phyloP scores from a whole-genome alignment of 768 basidiomycete species.

The Boletus eberwhitei region DNA sequence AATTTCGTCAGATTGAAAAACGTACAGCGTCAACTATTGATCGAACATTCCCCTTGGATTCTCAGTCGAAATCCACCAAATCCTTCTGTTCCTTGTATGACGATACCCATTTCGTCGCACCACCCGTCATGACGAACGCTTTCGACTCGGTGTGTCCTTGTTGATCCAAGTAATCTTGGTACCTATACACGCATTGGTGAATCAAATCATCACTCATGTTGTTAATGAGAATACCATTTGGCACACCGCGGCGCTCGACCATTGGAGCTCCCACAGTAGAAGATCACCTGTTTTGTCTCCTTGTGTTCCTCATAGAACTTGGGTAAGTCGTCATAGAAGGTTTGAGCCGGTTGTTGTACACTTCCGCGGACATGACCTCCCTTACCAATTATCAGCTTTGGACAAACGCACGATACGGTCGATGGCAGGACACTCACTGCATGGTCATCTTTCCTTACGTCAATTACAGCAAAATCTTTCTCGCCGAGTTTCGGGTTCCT shows the following conservation, averaged over 20 bases:
- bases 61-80: constrained; percentile 22
- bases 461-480: constrained; percentile 41
- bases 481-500: constrained; percentile 8
- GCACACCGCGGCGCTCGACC: constrained; percentile 55
- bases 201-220: background rate
- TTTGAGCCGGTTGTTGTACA: constrained; percentile 46
- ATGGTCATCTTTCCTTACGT: constrained; percentile 49
- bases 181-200: constrained; percentile 32
- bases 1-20: background rate
- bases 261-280: constrained; percentile 51
- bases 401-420: background rate
- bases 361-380: constrained; percentile 54
- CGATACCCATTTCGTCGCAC: constrained; percentile 39
- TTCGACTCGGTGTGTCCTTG: constrained; percentile 32
- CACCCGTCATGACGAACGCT: constrained; percentile 43
- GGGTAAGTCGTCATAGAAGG: constrained; percentile 45
- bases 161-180: constrained; percentile 45
- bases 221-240: constrained; percentile 40
- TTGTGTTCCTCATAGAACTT: constrained; percentile 41
- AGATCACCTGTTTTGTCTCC: constrained; percentile 42
- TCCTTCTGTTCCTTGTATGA: constrained; percentile 29
- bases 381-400: constrained; percentile 26
- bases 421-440: constrained; percentile 29
- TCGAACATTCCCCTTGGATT: background rate
- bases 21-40: background rate